Percentiles rank a stretch among this genome's conserved stretches.
Conservation (phyloP, 2,329 filamentous ascomycete genomes). For the Fusarium guadeloupense region DNA sequence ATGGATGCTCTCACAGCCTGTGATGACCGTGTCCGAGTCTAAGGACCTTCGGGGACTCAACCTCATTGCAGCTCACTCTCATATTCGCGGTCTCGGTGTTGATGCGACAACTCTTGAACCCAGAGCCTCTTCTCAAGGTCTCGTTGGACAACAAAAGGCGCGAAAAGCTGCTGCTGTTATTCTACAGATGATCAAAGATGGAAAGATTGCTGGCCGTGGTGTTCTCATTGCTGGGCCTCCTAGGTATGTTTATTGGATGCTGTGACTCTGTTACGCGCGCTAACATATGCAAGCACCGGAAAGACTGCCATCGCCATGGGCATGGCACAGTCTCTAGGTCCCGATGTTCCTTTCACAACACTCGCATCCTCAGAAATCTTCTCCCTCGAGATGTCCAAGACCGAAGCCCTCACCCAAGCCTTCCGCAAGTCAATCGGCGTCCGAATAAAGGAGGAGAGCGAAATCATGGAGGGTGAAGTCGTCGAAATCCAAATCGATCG, state of each 20-base stretch:
- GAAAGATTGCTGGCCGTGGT: constrained; percentile 95
- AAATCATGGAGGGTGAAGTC: constrained; percentile 98
- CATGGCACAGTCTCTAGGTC: constrained; percentile 93
- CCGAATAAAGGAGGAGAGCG: constrained; percentile 97
- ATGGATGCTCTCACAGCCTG: constrained; percentile 54
- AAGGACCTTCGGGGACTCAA: constrained; percentile 97
- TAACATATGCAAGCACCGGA: constrained; percentile 73
- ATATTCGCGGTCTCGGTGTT: constrained; percentile 94
- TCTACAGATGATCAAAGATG: constrained; percentile 98
- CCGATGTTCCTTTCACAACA: constrained; percentile 96
- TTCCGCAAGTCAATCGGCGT: constrained; percentile 99
- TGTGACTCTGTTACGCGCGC: constrained; percentile 3
- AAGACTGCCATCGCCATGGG: constrained; percentile 99
- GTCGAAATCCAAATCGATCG: constrained; percentile 99
- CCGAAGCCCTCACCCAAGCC: constrained; percentile 96
- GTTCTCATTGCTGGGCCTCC: constrained; percentile 95
- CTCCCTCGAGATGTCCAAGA: constrained; percentile 99
- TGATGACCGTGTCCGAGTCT: constrained; percentile 87
- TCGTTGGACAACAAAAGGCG: constrained; percentile 96
- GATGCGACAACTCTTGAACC: constrained; percentile 92
- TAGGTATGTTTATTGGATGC: constrained; percentile 58
- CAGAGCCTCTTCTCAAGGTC: constrained; percentile 83
- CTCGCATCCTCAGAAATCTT: constrained; percentile 97
- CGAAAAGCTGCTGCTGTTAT: constrained; percentile 96
- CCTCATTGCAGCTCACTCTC: constrained; percentile 97